Evolutionary conservation across 371 early-diverging fungal genomes (phyloP).

Genomic region (Lichtheimia hyalospora): DNA sequence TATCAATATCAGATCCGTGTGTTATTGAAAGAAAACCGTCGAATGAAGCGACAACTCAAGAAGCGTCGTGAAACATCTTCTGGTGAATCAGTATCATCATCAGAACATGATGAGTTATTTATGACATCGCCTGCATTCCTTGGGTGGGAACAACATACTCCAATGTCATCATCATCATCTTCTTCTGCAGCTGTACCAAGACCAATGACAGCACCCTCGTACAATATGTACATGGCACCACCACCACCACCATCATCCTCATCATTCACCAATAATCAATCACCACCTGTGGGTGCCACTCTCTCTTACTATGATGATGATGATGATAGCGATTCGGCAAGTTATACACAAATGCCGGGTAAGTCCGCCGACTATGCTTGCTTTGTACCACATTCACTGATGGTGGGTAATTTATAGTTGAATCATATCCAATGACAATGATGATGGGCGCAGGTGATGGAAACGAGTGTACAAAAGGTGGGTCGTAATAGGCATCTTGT

Average conservation of each 20-base stretch:
- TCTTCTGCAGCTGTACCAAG: neutral
- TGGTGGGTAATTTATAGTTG: neutral
- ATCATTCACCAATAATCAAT: no score
- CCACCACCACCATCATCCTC: neutral
- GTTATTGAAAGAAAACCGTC: slow-evolving; percentile 28
- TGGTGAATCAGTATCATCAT: no score
- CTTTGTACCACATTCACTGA: neutral
- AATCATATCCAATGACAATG: no score
- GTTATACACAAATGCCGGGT: neutral
- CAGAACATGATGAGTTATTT: no score
- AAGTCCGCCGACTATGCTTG: neutral
- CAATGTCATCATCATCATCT: no score
- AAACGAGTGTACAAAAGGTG: no score
- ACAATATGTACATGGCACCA: neutral
- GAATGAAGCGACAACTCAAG: slow-evolving; percentile 17
- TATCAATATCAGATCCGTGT: slow-evolving; percentile 35
- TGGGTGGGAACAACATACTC: no score
- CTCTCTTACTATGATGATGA: neutral
- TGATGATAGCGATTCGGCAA: slow-evolving; percentile 1
- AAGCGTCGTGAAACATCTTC: neutral
- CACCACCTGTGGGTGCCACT: neutral
- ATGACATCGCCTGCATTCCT: no score
- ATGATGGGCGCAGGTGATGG: no score
- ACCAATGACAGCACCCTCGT: neutral
- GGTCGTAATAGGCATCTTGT: no score